Percentiles rank a stretch among this genome's conserved stretches.
Conservation (phyloP, 306 rosid genomes). For the Elaeagnus macrophylla region DNA sequence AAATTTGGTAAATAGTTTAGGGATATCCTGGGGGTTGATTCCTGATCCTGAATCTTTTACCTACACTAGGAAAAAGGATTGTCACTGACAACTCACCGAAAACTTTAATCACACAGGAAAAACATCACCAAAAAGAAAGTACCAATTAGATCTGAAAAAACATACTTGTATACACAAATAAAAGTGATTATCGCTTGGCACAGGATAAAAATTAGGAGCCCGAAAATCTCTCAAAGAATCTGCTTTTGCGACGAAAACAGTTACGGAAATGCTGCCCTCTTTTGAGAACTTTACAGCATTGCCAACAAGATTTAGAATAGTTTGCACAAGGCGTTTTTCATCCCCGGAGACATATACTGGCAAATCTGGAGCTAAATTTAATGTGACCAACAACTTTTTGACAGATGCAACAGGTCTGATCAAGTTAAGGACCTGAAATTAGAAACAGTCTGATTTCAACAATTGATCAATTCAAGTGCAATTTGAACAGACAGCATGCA, state of each 20-base stretch:
- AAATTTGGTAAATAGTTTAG: conserved; percentile 74
- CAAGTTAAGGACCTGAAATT: conserved; percentile 70
- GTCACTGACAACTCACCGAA: conserved; percentile 2
- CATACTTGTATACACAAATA: conserved; percentile 84
- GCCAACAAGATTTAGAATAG: conserved; percentile 76
- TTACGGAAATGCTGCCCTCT: conserved; percentile 65
- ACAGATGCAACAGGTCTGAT: conserved; percentile 83
- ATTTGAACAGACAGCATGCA: neutral
- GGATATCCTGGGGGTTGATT: conserved; percentile 76
- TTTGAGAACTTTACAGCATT: conserved; percentile 95
- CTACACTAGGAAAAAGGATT: conserved; percentile 24
- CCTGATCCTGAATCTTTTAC: conserved; percentile 89
- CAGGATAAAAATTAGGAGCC: conserved; percentile 57
- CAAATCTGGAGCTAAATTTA: conserved; percentile 63
- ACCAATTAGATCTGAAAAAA: conserved; percentile 24
- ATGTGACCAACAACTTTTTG: conserved; percentile 56
- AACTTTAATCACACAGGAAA: conserved; percentile 6
- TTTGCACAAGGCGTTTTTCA: conserved; percentile 88
- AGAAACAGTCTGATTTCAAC: conserved; percentile 15
- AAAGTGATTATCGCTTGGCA: conserved; percentile 66
- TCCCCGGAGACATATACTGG: conserved; percentile 70
- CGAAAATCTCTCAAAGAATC: conserved; percentile 70
- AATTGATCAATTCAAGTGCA: conserved; percentile 4
- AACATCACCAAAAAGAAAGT: conserved; percentile 13
- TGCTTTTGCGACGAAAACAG: conserved; percentile 58